phyloP scores from a whole-genome alignment of 83 land plant genomes.

The Thuja plicata region DNA sequence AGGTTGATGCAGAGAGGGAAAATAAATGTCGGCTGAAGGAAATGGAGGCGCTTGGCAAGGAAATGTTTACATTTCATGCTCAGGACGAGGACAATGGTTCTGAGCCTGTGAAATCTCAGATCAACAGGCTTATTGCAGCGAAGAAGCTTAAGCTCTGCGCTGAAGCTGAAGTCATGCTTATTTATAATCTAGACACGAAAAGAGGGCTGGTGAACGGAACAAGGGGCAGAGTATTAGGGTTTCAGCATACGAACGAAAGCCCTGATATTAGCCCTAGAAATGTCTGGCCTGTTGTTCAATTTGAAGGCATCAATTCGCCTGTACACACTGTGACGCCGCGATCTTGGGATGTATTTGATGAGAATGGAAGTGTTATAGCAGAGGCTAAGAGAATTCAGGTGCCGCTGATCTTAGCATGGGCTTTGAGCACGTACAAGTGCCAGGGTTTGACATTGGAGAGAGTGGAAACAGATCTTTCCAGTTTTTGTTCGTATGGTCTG shows the following conservation, averaged over 20 bases:
- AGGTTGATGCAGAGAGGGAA: slow-evolving; percentile 46
- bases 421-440: slow-evolving; percentile 77
- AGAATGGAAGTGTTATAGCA: slow-evolving; percentile 22
- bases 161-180: slow-evolving; percentile 80
- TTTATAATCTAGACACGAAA: slow-evolving; percentile 45
- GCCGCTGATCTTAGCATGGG: slow-evolving; percentile 76
- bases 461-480: slow-evolving; percentile 63
- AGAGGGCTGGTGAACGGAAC: slow-evolving; percentile 66
- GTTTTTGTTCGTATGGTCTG: slow-evolving; percentile 70
- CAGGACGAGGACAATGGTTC: slow-evolving; percentile 37
- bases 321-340: slow-evolving; percentile 41
- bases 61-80: slow-evolving; percentile 37
- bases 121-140: slow-evolving; percentile 27
- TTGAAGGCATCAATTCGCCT: slow-evolving; percentile 37
- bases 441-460: slow-evolving; percentile 76
- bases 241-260: neutral
- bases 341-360: slow-evolving; percentile 27
- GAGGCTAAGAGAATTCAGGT: slow-evolving; percentile 65
- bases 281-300: slow-evolving; percentile 56
- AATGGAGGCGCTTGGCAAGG: slow-evolving; percentile 21
- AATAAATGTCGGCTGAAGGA: slow-evolving; percentile 49
- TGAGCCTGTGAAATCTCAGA: slow-evolving; percentile 12
- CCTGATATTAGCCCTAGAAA: slow-evolving; percentile 10
- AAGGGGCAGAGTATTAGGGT: slow-evolving; percentile 27
- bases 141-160: slow-evolving; percentile 40